These are phyloP conservation scores for Arachnopeziza araneosa DNA, from an alignment of 2,329 filamentous ascomycete genomes.

Conservation along the genomic window DNA sequence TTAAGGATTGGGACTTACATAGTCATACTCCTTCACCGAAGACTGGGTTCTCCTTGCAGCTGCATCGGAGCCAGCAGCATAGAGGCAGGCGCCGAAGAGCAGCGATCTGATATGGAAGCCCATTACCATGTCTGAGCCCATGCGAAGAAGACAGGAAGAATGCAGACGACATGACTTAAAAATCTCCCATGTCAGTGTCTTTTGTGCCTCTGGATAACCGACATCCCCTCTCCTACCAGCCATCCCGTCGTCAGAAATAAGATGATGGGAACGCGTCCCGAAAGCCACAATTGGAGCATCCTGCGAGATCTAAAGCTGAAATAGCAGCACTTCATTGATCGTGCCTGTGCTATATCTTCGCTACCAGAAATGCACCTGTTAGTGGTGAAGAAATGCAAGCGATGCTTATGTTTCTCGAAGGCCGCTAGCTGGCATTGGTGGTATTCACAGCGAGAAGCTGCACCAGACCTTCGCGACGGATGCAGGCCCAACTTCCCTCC, in stretches of 20 bases:
- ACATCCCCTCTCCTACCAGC: neutral
- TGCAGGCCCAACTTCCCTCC: neutral
- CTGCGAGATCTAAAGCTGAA: no score
- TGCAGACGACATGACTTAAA: no score
- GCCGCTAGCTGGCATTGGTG: neutral
- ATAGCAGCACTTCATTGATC: neutral
- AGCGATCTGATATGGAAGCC: neutral
- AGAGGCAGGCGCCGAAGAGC: neutral
- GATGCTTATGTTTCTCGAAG: neutral
- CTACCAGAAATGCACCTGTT: neutral
- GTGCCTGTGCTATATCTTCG: neutral
- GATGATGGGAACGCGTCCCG: neutral
- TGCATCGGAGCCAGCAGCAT: slow-evolving; percentile 1
- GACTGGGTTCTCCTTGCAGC: neutral
- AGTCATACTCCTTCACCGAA: slow-evolving; percentile 1
- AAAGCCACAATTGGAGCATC: neutral
- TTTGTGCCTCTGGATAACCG: neutral
- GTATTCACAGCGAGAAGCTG: neutral
- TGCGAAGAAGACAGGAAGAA: neutral
- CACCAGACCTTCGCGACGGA: neutral
- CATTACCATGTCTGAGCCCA: neutral
- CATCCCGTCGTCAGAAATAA: neutral
- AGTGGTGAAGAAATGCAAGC: neutral
- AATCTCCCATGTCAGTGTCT: neutral
- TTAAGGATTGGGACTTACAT: neutral